Evolutionary conservation across 2,329 filamentous ascomycete genomes (phyloP), one percentile per base, ranked within the genome.

Genomic region (Ampelomyces quisqualis): DNA sequence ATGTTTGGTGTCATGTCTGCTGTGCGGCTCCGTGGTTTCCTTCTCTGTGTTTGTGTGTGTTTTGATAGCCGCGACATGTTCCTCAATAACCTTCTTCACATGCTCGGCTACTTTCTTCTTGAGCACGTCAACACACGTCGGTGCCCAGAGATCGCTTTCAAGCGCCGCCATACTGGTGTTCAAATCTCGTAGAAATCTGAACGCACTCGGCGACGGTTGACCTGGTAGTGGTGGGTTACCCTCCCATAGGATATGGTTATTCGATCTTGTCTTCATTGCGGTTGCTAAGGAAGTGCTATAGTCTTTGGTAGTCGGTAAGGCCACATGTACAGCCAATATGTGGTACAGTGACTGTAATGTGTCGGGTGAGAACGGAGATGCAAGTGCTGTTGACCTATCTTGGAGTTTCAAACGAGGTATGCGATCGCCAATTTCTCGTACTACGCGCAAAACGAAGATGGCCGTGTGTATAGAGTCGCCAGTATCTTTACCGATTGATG

Each of bases 131-230:
- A 90, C 78, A 0, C 87, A 86, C 2, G 75, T 73, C 2, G 80
- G 77, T 38, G 84, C 90, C 90, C 90, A 97, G 2, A 96, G 67
- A 63, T 96, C 91, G 31, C 79, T 73, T 0, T 90, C 90, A 3
- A 78, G 73, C 9, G 76, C 72, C 3, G 78, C 78, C 88, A 96
- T 94, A 4, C 77, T 73, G 32, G 72, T 70, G 4, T 80, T 79
- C 19, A 95, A 61, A 30, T 75, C 75, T 17, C 81, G 80, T 34
- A 96, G 60, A 39, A 94, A 83, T 45, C 77, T 79, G 60, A 95
- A 95, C 0, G 82, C 73, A 14, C 77, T 76, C 0, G 88, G 83
- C 0, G 88, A 91, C 1, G 89, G 89, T 57, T 93, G 88, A 5
- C 82, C 76, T 0, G 91, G 91, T 28, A 95, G 65, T 18, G 81